These are phyloP conservation scores for Yamadazyma dushanensis DNA, from an alignment of 1,139 yeast genomes.

Conservation along the genomic window DNA sequence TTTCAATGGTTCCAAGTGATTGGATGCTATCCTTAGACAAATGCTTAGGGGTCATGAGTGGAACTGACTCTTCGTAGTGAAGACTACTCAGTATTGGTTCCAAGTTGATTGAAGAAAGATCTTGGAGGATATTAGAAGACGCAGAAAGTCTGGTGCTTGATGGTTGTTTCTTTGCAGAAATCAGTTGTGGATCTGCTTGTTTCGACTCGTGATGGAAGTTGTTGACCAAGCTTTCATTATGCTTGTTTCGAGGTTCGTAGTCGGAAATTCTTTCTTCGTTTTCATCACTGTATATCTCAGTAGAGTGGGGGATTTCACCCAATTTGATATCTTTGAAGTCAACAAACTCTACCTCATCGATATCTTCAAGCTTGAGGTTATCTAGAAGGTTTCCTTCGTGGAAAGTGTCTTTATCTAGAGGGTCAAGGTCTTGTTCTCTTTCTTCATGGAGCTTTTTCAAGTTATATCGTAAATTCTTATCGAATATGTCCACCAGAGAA, in stretches of 20 bases:
- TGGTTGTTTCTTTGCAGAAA: neutral
- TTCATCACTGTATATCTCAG: conserved; percentile 1
- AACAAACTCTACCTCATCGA: neutral
- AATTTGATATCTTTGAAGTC: conserved; percentile 1
- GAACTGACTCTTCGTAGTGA: neutral
- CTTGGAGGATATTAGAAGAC: conserved; percentile 8
- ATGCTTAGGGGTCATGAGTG: neutral
- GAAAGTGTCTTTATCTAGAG: neutral
- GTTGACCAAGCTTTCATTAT: conserved; percentile 2
- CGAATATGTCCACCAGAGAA: conserved; percentile 7
- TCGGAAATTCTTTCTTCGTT: neutral
- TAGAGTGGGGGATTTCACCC: conserved; percentile 5
- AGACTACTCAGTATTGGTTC: neutral
- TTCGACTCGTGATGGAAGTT: neutral
- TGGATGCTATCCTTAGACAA: neutral
- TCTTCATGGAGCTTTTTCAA: neutral
- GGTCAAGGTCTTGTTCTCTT: neutral
- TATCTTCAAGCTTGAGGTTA: too few relatives aligned
- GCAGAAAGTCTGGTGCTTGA: neutral
- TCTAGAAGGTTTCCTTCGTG: conserved; percentile 1
- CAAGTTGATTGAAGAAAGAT: conserved; percentile 7
- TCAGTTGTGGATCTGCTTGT: neutral
- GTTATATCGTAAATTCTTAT: conserved; percentile 2
- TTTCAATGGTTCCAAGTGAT: neutral
- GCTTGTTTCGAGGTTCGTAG: conserved; percentile 1